phyloP scores from a whole-genome alignment of 768 basidiomycete species.

The Gloeostereum incarnatum region DNA sequence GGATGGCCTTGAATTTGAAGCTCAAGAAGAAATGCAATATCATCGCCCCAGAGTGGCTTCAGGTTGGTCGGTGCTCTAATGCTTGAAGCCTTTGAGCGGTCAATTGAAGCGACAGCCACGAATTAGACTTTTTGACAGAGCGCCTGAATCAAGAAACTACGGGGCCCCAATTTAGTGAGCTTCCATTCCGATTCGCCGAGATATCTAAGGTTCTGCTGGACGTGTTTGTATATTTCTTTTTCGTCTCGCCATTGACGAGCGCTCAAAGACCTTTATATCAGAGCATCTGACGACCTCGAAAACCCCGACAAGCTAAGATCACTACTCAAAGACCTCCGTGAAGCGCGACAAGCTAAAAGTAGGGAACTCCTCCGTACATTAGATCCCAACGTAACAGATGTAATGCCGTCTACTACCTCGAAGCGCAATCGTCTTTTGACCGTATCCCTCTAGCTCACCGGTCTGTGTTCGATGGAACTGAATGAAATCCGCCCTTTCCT shows the following conservation, averaged over 20 bases:
- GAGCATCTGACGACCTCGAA: constrained; percentile 85
- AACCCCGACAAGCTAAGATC: constrained; percentile 78
- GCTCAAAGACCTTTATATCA: constrained; percentile 18
- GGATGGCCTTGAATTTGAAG: constrained; percentile 94
- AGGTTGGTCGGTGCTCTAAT: constrained; percentile 49
- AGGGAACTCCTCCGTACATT: constrained; percentile 74
- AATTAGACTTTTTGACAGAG: constrained; percentile 72
- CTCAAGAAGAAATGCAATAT: constrained; percentile 93
- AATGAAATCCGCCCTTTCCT: constrained; percentile 92
- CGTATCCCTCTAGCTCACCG: constrained; percentile 50
- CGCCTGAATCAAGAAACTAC: constrained; percentile 68
- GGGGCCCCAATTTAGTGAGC: constrained; percentile 59
- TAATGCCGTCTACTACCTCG: constrained; percentile 16
- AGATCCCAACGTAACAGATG: constrained; percentile 76
- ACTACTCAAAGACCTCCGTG: constrained; percentile 89
- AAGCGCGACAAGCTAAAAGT: constrained; percentile 92
- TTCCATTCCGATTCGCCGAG: constrained; percentile 88
- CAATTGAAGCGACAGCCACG: neutral
- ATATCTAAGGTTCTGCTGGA: constrained; percentile 90
- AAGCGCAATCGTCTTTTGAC: neutral
- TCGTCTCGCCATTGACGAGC: neutral
- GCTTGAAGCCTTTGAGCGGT: neutral
- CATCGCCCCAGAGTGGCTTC: constrained; percentile 84
- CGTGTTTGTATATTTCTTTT: constrained; percentile 43
- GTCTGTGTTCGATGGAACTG: constrained; percentile 86